These are phyloP conservation scores for Athelia psychrophila DNA, from an alignment of 1,284 basidiomycete genomes.

Conservation along the genomic window DNA sequence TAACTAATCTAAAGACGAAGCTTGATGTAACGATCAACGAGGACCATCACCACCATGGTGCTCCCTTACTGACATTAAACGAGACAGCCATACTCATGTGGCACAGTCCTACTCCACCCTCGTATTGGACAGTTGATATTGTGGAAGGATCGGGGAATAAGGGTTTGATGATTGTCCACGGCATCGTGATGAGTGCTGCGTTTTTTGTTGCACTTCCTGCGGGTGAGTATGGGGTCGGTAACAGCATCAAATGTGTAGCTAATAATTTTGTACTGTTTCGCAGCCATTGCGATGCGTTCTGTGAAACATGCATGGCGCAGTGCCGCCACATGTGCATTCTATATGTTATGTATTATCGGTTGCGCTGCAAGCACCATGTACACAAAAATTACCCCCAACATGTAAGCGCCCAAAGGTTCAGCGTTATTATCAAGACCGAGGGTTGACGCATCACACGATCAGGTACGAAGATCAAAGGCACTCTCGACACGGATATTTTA, in stretches of 20 bases:
- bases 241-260: too few species aligned
- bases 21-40: slow-evolving; percentile 24
- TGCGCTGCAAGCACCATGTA: slow-evolving; percentile 65
- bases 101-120: slow-evolving; percentile 69
- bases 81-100: slow-evolving; percentile 65
- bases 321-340: slow-evolving; percentile 56
- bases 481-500: slow-evolving; percentile 57
- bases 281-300: slow-evolving; percentile 74
- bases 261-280: not conserved
- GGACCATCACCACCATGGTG: slow-evolving; percentile 43
- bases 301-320: slow-evolving; percentile 64
- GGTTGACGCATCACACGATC: slow-evolving; percentile 13
- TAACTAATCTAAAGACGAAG: too few species aligned
- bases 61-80: slow-evolving; percentile 61
- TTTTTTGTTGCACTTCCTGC: slow-evolving; percentile 77
- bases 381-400: slow-evolving; percentile 72
- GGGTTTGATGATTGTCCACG: slow-evolving; percentile 65
- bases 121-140: slow-evolving; percentile 77
- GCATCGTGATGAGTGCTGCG: slow-evolving; percentile 64
- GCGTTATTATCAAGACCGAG: slow-evolving; percentile 13
- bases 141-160: slow-evolving; percentile 56
- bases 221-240: slow-evolving; percentile 40
- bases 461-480: slow-evolving; percentile 75
- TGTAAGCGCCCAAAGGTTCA: slow-evolving; percentile 45
- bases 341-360: slow-evolving; percentile 52